A percentile compares a stretch with the other conserved stretches of the same genome.
Evolutionary conservation across 331 rosid genomes (phyloP).

Genomic region (Erythrophleum ivorense): DNA sequence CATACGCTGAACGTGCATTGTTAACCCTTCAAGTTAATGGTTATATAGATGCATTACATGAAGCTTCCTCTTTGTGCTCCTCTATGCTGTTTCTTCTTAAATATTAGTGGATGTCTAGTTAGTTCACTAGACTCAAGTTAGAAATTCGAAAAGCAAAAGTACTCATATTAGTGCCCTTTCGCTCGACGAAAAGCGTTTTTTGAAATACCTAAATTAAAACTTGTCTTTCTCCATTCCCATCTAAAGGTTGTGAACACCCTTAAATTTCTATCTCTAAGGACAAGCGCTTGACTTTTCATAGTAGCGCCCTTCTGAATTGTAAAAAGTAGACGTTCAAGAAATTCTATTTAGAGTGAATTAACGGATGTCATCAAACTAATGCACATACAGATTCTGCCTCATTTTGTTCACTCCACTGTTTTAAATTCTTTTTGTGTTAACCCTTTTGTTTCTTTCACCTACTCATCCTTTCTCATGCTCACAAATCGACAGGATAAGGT

Average conservation of each 20-base stretch:
- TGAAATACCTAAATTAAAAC: background rate
- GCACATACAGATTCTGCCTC: background rate
- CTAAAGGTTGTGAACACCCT: too few relatives aligned
- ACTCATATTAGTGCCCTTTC: background rate
- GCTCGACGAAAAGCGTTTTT: background rate
- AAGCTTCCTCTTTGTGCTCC: background rate
- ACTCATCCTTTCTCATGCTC: background rate
- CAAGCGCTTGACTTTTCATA: too few relatives aligned
- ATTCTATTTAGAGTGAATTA: background rate
- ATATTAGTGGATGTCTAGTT: background rate
- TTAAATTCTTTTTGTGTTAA: background rate
- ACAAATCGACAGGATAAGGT: too few relatives aligned
- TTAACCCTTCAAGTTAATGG: background rate
- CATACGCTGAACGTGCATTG: background rate
- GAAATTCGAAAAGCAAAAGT: background rate
- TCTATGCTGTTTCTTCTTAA: background rate
- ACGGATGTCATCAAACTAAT: too few relatives aligned
- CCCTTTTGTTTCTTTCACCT: background rate
- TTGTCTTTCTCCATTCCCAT: background rate
- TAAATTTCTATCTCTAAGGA: too few relatives aligned
- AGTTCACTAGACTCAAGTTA: background rate
- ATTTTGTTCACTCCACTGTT: background rate
- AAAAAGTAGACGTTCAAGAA: background rate
- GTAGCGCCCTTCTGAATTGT: too few relatives aligned
- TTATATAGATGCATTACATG: background rate